These are phyloP conservation scores for Sarcocystis neurona DNA, from an alignment of 169 alveolate species.

Conservation along the genomic window DNA sequence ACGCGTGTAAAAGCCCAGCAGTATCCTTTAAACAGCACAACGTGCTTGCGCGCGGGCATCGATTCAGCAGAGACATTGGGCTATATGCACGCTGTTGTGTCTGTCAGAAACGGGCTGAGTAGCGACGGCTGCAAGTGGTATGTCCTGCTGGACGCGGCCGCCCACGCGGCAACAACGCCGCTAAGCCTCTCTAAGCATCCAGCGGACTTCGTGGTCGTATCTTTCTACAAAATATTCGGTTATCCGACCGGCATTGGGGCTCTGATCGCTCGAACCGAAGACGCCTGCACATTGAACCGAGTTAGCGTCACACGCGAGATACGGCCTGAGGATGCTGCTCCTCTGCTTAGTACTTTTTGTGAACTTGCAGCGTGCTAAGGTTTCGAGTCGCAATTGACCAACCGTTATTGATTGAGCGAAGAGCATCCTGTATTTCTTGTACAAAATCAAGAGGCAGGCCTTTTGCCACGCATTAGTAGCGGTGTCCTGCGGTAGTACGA, in stretches of 20 bases:
- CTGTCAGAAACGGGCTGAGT: constrained; percentile 61
- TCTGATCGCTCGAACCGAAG: constrained; percentile 51
- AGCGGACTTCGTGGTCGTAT: constrained; percentile 70
- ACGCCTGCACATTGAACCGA: constrained; percentile 54
- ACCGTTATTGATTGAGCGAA: too few relatives aligned
- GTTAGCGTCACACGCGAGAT: too few relatives aligned
- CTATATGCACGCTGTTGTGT: too few relatives aligned
- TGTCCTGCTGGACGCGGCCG: constrained; percentile 73
- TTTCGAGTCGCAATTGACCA: too few relatives aligned
- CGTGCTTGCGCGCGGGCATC: too few relatives aligned
- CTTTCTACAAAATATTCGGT: constrained; percentile 74
- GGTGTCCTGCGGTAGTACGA: background rate
- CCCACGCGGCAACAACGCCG: constrained; percentile 68
- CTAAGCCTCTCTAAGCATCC: constrained; percentile 54
- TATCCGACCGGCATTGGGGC: constrained; percentile 77
- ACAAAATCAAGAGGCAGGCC: background rate
- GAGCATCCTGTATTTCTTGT: background rate
- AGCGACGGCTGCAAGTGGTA: constrained; percentile 65
- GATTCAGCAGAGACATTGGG: too few relatives aligned
- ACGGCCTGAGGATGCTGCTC: too few relatives aligned
- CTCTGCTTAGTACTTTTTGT: too few relatives aligned
- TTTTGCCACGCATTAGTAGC: background rate
- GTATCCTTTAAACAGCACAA: too few relatives aligned
- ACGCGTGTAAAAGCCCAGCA: too few relatives aligned
- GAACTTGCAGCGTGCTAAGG: too few relatives aligned